Evolutionary conservation across 371 early-diverging fungal genomes (phyloP), one percentile per base, ranked within the genome.

Genomic region (Encephalitozoon intestinalis): DNA sequence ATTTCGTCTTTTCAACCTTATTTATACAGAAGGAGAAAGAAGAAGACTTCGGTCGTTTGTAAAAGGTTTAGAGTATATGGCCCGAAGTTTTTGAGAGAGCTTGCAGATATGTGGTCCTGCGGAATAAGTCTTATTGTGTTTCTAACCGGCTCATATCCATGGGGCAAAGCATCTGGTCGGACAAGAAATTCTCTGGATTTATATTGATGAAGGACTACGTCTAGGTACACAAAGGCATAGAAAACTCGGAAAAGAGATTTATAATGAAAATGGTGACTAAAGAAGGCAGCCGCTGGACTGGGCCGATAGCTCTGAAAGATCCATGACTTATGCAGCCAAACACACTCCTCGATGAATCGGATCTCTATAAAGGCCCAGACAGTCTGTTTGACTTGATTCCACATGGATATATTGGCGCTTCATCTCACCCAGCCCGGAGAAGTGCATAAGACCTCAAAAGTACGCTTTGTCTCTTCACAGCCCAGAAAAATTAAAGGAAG

Each of bases 191-290:
- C 82, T 83, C 78, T 11, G 18, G 65, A 50, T 77, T 75, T 70
- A 41, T 70, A 50, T 15, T 49, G 1, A 51, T 58, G 50, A 73
- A 51, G 46, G 68, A 63, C 34, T 54, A 76, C 25, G 65, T 75
- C 41, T 75, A 77, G 51, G 54, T 69, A 23, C 81, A 81, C 49
- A 78, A 40, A 8, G 40, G 63, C 5, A 73, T 84, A 23, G 18
- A 54, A 25, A 58, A 68, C 12, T 34, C 67, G 9, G 72, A 70
- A 44, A 49, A 76, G 5, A 21, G 40, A 18, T 84, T 97, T 64
- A 82, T 96, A 39, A 87, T 88, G 69, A 88, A 90, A 68, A 95
- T 96, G 90, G 84, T 95, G 28, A 91, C 92, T 12, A 91, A 93
- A 81, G 94, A 94, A 9, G 80, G 86, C 49, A 87, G 89, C 74